Base-by-base conservation (phyloP, 352 stramenopile genomes). In the Globisporangium uncinulatum region DNA sequence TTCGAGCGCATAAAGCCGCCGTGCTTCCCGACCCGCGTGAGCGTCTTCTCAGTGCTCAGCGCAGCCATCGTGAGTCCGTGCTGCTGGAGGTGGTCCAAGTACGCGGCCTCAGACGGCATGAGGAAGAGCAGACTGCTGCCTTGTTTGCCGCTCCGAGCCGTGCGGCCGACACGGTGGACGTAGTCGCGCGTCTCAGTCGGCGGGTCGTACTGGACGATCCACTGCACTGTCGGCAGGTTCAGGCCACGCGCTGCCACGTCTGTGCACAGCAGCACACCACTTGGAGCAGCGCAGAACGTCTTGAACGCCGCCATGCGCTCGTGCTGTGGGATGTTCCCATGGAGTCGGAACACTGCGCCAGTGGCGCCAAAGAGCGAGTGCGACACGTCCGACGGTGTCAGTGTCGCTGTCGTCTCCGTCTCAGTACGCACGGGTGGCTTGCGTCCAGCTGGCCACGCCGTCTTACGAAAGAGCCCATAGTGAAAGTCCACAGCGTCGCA, bases 181-280 rank as follows among this genome's bases (percentile, higher is more conserved):
- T 99, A 99, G 71, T 99, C 97, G 62, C 95, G 94, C 20, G 97
- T 95, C 79, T 99, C 96, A 89, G 99, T 95, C 53, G 97, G 97
- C 21, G 97, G 97, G 76, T 99, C 97, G 63, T 98, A 99, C 76
- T 99, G 96, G 67, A 99, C 98, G 71, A 99, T 99, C 97, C 96
- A 99, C 79, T 99, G 95, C 5, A 99, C 97, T 8, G 88, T 79
- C 6, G 94, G 94, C 58, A 99, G 99, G 65, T 99, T 96, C 19
- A 99, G 82, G 61, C 96, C 96, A 70, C 97, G 87, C 13, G 97
- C 97, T 1, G 97, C 96, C 10, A 99, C 97, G 70, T 99, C 97
- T 6, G 97, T 99, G 90, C 96, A 99, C 2, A 99, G 78, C 54
- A 99, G 66, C 19, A 98, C 98, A n/a, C 97, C 97, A 17, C 66